Percentiles rank a stretch among this genome's conserved stretches.
These are phyloP conservation scores for Xylaria nigripes DNA, from an alignment of 495 filamentous ascomycete genomes.

Conservation along the genomic window DNA sequence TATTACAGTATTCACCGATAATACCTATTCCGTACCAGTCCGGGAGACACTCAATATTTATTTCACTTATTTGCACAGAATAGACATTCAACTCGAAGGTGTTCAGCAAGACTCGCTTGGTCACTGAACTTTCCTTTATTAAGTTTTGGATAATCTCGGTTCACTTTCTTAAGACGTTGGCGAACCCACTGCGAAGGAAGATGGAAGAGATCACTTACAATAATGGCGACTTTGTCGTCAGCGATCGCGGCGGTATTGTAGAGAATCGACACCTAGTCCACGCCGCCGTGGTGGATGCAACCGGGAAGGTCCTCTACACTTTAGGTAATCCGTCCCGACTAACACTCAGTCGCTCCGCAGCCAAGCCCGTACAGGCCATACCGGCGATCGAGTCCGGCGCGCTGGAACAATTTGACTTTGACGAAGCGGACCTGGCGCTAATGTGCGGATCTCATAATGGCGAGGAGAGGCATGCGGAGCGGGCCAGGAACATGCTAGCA, in stretches of 20 bases:
- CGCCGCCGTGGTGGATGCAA: conserved; percentile 29
- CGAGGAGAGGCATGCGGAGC: conserved; percentile 31
- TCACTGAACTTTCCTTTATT: no score
- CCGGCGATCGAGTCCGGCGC: conserved; percentile 7
- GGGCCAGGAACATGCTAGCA: conserved; percentile 28
- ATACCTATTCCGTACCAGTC: no score
- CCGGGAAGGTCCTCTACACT: conserved; percentile 25
- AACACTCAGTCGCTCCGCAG: conserved; percentile 34
- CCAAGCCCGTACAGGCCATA: conserved; percentile 35
- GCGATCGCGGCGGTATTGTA: background rate
- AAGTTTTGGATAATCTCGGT: background rate
- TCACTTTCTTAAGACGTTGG: background rate
- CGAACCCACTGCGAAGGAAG: background rate
- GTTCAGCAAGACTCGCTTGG: no score
- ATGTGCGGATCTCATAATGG: conserved; percentile 42
- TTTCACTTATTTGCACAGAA: no score
- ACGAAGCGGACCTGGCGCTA: conserved; percentile 33
- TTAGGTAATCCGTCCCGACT: conserved; percentile 32
- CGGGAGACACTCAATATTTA: no score
- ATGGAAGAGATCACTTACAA: background rate
- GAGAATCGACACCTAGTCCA: conserved; percentile 19
- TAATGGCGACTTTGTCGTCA: background rate
- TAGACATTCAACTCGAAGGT: no score
- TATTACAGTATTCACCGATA: no score
- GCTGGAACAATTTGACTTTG: conserved; percentile 24